Conservation (phyloP, 192 early-diverging fungal species). For the Coemansia sp. region DNA sequence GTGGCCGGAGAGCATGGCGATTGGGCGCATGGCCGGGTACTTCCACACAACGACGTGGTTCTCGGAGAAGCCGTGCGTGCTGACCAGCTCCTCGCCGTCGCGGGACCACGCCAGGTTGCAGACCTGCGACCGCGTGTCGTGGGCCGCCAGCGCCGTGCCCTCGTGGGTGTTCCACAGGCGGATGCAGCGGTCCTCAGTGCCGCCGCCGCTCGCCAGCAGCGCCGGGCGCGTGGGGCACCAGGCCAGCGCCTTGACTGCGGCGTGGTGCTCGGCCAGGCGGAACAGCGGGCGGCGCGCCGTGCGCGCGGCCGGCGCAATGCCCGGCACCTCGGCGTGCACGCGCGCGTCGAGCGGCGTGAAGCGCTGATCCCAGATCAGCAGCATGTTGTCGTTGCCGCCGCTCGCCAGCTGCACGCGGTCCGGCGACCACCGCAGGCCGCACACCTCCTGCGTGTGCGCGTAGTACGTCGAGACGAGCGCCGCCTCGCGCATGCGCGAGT, state of each 20-base stretch:
- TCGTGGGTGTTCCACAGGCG: constrained; percentile 84
- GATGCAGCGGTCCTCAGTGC: constrained; percentile 89
- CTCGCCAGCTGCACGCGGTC: constrained; percentile 67
- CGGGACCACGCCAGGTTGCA: constrained; percentile 93
- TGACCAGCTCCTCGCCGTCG: constrained; percentile 80
- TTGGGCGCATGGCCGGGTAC: constrained; percentile 70
- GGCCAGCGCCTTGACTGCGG: constrained; percentile 94
- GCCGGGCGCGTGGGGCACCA: constrained; percentile 84
- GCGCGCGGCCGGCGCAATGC: constrained; percentile 30
- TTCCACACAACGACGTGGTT: constrained; percentile 91
- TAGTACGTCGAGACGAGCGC: constrained; percentile 50
- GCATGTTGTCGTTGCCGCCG: constrained; percentile 93
- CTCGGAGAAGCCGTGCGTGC: constrained; percentile 91
- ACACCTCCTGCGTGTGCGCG: constrained; percentile 70
- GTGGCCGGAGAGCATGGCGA: constrained; percentile 78
- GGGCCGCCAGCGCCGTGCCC: constrained; percentile 57
- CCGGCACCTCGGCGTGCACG: constrained; percentile 29
- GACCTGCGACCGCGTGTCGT: constrained; percentile 91
- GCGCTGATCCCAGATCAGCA: constrained; percentile 81
- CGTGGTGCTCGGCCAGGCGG: constrained; percentile 72
- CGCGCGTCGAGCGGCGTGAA: constrained; percentile 36
- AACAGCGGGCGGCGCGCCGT: constrained; percentile 60
- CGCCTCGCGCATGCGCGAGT: constrained; percentile 34
- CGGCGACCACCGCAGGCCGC: constrained; percentile 87
- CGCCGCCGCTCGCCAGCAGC: constrained; percentile 88